phyloP scores from a whole-genome alignment of 1,284 basidiomycete species.

The Waitea zeae region DNA sequence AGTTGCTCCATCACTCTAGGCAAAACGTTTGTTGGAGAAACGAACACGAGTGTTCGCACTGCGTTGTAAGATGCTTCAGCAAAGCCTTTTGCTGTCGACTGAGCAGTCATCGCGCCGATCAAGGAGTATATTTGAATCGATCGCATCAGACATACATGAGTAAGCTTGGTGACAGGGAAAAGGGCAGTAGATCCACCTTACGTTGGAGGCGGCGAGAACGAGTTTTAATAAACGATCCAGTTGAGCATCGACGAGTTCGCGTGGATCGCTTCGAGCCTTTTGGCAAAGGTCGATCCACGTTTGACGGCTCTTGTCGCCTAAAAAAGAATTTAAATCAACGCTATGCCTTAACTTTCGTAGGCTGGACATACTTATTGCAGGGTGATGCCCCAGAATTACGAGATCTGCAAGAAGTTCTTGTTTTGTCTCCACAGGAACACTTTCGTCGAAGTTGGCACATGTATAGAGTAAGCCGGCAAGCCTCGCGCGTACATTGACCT shows the following conservation, averaged over 20 bases:
- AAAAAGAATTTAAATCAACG: background rate
- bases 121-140: no score
- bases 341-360: no score
- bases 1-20: constrained; percentile 57
- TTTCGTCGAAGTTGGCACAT: constrained; percentile 23
- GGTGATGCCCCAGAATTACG: constrained; percentile 63
- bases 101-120: no score
- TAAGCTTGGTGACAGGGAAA: background rate
- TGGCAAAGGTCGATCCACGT: constrained; percentile 80
- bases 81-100: constrained; percentile 18
- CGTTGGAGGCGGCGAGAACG: constrained; percentile 26
- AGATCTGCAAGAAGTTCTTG: constrained; percentile 34
- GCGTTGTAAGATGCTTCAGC: constrained; percentile 58
- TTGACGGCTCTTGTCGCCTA: constrained; percentile 37
- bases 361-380: constrained; percentile 36
- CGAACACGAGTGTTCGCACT: constrained; percentile 61
- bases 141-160: background rate
- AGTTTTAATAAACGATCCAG: constrained; percentile 31
- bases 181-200: constrained; percentile 5
- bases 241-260: constrained; percentile 32
- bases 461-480: constrained; percentile 33
- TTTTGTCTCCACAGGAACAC: constrained; percentile 17
- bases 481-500: constrained; percentile 27
- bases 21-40: constrained; percentile 53
- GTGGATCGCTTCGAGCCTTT: constrained; percentile 49